Evolutionary conservation across 345 rosid genomes (phyloP).

Genomic region (Turritis glabra): DNA sequence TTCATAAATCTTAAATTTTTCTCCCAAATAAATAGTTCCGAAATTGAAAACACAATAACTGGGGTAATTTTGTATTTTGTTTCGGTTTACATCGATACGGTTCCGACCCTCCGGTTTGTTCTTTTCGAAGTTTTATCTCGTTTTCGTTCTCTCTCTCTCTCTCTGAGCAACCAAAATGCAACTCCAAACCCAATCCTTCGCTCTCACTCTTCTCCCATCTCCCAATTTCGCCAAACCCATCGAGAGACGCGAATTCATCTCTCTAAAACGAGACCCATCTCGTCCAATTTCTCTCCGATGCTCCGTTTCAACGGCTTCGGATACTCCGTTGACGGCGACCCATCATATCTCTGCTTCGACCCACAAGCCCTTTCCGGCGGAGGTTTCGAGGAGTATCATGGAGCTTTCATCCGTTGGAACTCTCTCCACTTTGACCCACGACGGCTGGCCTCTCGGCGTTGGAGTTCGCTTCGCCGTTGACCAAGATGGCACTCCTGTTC

Average conservation of each 20-base stretch:
- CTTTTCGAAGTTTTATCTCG: slow-evolving; percentile 19
- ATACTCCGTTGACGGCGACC: slow-evolving; percentile 34
- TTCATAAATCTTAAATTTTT: no score
- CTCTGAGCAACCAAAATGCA: slow-evolving; percentile 46
- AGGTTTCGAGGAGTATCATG: slow-evolving; percentile 82
- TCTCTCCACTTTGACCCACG: slow-evolving; percentile 59
- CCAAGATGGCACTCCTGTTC: slow-evolving; percentile 72
- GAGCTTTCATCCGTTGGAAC: slow-evolving; percentile 78
- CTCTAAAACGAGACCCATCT: slow-evolving; percentile 40
- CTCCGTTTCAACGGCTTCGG: slow-evolving; percentile 55
- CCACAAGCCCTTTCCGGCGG: slow-evolving; percentile 79
- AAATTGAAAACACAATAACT: not conserved
- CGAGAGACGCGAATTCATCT: slow-evolving; percentile 37
- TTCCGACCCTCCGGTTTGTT: slow-evolving; percentile 1
- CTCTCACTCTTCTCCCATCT: slow-evolving; percentile 44
- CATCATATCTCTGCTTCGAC: slow-evolving; percentile 27
- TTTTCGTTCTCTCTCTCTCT: slow-evolving; percentile 7
- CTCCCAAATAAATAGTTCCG: not conserved
- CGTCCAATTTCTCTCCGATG: slow-evolving; percentile 52
- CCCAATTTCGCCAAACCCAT: slow-evolving; percentile 38
- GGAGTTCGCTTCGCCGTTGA: slow-evolving; percentile 90
- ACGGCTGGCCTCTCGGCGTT: slow-evolving; percentile 75
- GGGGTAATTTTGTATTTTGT: not conserved
- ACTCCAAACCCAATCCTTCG: slow-evolving; percentile 59
- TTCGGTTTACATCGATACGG: not conserved